These are phyloP conservation scores for Aspergillus funiculosus DNA, from an alignment of 495 filamentous ascomycete species.

Conservation along the genomic window DNA sequence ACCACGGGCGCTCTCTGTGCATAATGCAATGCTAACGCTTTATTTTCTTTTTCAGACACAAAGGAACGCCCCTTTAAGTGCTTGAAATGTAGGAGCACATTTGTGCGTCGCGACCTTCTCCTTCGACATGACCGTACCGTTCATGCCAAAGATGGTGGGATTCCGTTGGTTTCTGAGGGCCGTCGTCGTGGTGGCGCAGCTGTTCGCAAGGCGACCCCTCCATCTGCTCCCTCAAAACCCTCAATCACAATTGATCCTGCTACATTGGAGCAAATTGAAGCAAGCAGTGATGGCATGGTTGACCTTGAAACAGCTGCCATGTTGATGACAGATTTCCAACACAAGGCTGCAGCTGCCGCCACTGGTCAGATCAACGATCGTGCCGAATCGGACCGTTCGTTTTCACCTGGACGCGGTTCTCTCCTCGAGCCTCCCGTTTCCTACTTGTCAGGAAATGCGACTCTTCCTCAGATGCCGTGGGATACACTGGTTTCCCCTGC, in stretches of 20 bases:
- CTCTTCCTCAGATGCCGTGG: slow-evolving; percentile 85
- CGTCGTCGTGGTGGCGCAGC: slow-evolving; percentile 71
- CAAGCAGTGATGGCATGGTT: slow-evolving; percentile 88
- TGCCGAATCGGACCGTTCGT: slow-evolving; percentile 63
- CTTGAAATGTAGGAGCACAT: slow-evolving; percentile 95
- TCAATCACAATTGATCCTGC: slow-evolving; percentile 80
- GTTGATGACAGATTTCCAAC: slow-evolving; percentile 97
- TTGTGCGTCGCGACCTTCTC: slow-evolving; percentile 92
- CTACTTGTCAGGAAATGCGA: slow-evolving; percentile 70
- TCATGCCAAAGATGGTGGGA: slow-evolving; percentile 96
- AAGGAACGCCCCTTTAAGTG: slow-evolving; percentile 99
- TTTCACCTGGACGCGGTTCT: slow-evolving; percentile 61
- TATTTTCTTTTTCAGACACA: slow-evolving; percentile 60
- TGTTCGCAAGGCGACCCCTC: slow-evolving; percentile 56
- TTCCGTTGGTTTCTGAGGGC: slow-evolving; percentile 88
- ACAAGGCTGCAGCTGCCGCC: slow-evolving; percentile 87
- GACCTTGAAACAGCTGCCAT: slow-evolving; percentile 98
- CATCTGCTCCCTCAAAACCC: slow-evolving; percentile 70
- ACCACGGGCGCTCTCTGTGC: neutral
- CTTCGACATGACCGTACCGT: slow-evolving; percentile 97
- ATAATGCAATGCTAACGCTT: neutral
- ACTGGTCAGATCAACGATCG: slow-evolving; percentile 65
- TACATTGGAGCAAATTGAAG: slow-evolving; percentile 90
- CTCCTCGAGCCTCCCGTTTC: slow-evolving; percentile 65
- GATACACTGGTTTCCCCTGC: slow-evolving; percentile 68